Conservation (phyloP, 2,329 filamentous ascomycete species). For the Capronia americana region DNA sequence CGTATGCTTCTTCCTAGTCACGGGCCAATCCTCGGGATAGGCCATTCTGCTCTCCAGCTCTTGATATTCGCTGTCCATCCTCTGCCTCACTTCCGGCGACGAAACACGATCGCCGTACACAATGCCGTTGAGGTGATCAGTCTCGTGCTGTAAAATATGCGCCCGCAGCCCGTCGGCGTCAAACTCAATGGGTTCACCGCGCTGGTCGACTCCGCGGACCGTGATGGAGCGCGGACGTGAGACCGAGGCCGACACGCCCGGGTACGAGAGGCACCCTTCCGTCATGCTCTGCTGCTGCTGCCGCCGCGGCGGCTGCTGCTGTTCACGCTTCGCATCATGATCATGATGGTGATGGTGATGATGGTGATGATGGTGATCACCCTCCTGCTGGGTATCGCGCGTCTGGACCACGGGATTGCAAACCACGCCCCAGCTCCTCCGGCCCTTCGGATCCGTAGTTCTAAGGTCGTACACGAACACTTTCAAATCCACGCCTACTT, state of each 20-base stretch:
- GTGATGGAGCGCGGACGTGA: conserved; percentile 3
- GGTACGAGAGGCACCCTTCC: conserved; percentile 16
- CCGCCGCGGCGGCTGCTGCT: not conserved
- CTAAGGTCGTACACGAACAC: conserved; percentile 18
- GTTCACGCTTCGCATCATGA: not conserved
- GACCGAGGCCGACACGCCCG: conserved; percentile 5
- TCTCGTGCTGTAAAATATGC: conserved; percentile 16
- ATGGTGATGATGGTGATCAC: too few species aligned
- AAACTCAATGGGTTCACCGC: conserved; percentile 1
- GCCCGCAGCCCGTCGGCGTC: conserved; percentile 3
- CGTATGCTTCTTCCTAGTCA: not conserved
- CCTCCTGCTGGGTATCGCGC: not conserved
- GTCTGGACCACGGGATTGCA: conserved; percentile 15
- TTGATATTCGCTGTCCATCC: conserved; percentile 3
- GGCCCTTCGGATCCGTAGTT: not conserved
- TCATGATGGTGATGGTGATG: too few species aligned
- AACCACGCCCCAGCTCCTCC: conserved; percentile 7
- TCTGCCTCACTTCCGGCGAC: conserved; percentile 2
- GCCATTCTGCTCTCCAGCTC: not conserved
- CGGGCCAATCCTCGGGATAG: conserved; percentile 15
- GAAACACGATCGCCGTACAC: conserved; percentile 14
- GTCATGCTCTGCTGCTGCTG: conserved; percentile 1
- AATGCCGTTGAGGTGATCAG: conserved; percentile 16
- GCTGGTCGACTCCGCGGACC: conserved; percentile 6
- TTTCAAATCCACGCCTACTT: conserved; percentile 17